Percentiles rank a stretch among this genome's conserved stretches.
Conservation (phyloP, 169 alveolate species). For the Plasmodium cynomolgi region DNA sequence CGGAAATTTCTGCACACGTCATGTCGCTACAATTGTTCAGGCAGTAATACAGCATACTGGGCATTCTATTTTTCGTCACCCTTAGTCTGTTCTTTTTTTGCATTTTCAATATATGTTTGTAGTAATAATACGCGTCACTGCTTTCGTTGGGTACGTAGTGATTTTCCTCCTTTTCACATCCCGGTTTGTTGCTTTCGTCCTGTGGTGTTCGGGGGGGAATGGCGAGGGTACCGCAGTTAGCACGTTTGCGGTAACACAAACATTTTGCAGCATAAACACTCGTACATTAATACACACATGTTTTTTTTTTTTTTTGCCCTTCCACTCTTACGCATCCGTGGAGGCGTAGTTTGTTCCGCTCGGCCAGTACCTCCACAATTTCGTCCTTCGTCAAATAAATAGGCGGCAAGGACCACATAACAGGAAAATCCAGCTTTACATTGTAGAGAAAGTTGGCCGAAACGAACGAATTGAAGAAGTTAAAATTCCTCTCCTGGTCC, state of each 20-base stretch:
- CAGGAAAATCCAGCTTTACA: constrained; percentile 34
- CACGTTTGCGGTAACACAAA: not conserved
- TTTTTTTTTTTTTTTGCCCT: not conserved
- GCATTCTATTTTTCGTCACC: constrained; percentile 69
- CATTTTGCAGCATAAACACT: not conserved
- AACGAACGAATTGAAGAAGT: constrained; percentile 40
- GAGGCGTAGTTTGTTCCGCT: not conserved
- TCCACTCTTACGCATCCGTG: not conserved
- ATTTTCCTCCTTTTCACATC: constrained; percentile 42
- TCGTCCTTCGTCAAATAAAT: constrained; percentile 47
- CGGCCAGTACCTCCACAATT: constrained; percentile 22
- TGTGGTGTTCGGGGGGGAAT: not conserved
- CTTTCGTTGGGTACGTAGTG: constrained; percentile 53
- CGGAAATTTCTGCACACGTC: constrained; percentile 75
- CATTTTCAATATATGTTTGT: constrained; percentile 46
- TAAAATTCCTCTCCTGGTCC: constrained; percentile 61
- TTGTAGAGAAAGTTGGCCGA: constrained; percentile 57
- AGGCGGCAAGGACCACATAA: constrained; percentile 49
- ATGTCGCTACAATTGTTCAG: constrained; percentile 66
- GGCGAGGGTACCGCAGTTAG: not conserved
- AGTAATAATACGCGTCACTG: constrained; percentile 63
- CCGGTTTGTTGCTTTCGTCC: constrained; percentile 37
- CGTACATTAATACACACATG: not conserved
- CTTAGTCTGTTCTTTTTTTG: constrained; percentile 48
- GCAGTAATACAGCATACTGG: constrained; percentile 70